A percentile compares a stretch with the other conserved stretches of the same genome.
phyloP scores from a whole-genome alignment of 2,329 filamentous ascomycete genomes.

The Pseudogymnoascus sp. region DNA sequence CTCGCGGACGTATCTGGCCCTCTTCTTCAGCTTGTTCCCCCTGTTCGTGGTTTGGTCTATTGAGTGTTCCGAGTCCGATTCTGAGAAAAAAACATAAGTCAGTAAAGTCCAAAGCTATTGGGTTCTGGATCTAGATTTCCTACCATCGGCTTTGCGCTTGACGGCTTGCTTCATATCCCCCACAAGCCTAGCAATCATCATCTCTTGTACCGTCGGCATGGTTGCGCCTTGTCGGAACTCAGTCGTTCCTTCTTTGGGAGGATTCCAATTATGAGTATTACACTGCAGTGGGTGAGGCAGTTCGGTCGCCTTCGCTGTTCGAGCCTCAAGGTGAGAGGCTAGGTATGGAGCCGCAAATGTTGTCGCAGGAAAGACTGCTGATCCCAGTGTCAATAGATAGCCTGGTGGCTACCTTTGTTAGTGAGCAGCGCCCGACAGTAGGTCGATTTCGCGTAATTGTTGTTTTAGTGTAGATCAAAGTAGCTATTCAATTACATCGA shows the following conservation, averaged over 20 bases:
- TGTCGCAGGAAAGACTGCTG: background rate
- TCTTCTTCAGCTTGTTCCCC: conserved; percentile 70
- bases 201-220: conserved; percentile 1
- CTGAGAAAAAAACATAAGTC: conserved; percentile 34
- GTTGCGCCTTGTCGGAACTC: background rate
- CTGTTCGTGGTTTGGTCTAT: conserved; percentile 64
- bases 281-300: background rate
- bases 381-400: background rate
- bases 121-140: conserved; percentile 13
- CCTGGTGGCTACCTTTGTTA: background rate
- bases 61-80: conserved; percentile 68
- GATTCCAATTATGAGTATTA: background rate
- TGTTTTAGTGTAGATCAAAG: background rate
- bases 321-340: background rate
- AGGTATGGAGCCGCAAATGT: background rate
- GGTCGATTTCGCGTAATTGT: background rate
- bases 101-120: conserved; percentile 16
- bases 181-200: conserved; percentile 21
- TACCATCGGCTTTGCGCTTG: conserved; percentile 55
- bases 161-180: conserved; percentile 57
- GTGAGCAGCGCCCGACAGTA: background rate
- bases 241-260: background rate
- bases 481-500: background rate
- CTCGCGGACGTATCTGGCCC: conserved; percentile 60
- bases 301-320: background rate